These are phyloP conservation scores for Nitzschia sp. DNA, from an alignment of 108 stramenopile species.

Conservation along the genomic window DNA sequence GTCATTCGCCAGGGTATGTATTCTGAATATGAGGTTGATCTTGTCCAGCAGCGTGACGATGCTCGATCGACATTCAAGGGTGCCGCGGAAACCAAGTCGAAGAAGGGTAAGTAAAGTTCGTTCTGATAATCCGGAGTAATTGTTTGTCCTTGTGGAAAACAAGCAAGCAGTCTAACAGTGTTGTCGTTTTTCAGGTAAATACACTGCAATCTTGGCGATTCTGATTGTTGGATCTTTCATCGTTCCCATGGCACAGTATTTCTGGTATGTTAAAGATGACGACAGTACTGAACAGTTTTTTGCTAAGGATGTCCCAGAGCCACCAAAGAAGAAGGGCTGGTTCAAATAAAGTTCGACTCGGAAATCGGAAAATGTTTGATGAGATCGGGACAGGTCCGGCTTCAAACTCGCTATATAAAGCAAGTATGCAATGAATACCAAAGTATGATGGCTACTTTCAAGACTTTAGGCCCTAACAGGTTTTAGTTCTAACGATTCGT, in stretches of 20 bases:
- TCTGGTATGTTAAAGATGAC: slow-evolving; percentile 94
- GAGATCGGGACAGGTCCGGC: too few species aligned
- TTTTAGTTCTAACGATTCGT: too few species aligned
- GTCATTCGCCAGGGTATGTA: slow-evolving; percentile 81
- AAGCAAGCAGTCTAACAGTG: too few species aligned
- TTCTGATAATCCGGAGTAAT: too few species aligned
- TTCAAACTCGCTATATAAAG: too few species aligned
- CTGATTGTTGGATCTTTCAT: slow-evolving; percentile 94
- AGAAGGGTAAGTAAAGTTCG: slow-evolving; percentile 76
- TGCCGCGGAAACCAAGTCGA: slow-evolving; percentile 85
- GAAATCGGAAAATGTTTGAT: too few species aligned
- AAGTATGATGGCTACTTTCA: too few species aligned
- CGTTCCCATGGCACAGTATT: slow-evolving; percentile 98
- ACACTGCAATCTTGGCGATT: slow-evolving; percentile 90
- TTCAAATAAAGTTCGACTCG: slow-evolving; percentile 28
- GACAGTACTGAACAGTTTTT: slow-evolving; percentile 87
- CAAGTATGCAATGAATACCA: too few species aligned
- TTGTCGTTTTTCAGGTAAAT: slow-evolving; percentile 68
- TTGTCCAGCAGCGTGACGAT: slow-evolving; percentile 70
- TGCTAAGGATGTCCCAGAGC: slow-evolving; percentile 43
- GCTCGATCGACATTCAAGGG: slow-evolving; percentile 86
- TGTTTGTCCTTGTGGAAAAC: too few species aligned
- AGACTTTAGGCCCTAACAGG: too few species aligned
- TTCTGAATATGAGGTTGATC: slow-evolving; percentile 79
- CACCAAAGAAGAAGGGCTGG: slow-evolving; percentile 81